A percentile compares a stretch with the other conserved stretches of the same genome.
Conservation (phyloP, 2,329 filamentous ascomycete species). For the Colletotrichum lentis region DNA sequence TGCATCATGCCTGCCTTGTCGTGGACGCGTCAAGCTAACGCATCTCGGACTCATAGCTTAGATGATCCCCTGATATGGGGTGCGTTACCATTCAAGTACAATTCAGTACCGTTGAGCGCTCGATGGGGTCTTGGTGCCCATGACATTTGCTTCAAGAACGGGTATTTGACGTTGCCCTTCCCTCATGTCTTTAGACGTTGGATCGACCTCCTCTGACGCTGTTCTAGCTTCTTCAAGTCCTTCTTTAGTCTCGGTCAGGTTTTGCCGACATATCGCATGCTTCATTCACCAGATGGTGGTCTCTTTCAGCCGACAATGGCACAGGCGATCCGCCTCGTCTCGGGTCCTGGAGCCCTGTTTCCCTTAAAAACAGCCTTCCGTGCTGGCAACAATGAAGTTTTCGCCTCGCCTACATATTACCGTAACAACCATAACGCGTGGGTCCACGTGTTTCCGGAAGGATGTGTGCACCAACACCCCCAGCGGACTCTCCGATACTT, state of each 20-base stretch:
- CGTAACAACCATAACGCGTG: conserved; percentile 76
- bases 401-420: conserved; percentile 77
- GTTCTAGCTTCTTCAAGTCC: conserved; percentile 66
- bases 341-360: conserved; percentile 50
- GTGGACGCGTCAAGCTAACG: conserved; percentile 31
- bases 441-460: conserved; percentile 97
- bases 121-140: conserved; percentile 92
- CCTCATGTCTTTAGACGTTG: conserved; percentile 19
- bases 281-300: conserved; percentile 81
- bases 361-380: conserved; percentile 28
- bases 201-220: conserved; percentile 25
- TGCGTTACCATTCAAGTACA: conserved; percentile 77
- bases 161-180: conserved; percentile 55
- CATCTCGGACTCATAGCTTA: conserved; percentile 63
- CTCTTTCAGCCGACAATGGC: conserved; percentile 89
- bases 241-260: conserved; percentile 94
- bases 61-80: conserved; percentile 98
- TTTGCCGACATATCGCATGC: conserved; percentile 83
- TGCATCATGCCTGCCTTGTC: conserved; percentile 6
- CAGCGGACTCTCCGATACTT: conserved; percentile 88
- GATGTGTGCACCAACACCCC: conserved; percentile 88
- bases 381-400: conserved; percentile 71
- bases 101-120: conserved; percentile 75
- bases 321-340: conserved; percentile 85
- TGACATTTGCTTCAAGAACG: conserved; percentile 92